These are phyloP conservation scores for Hyaloperonospora brassicae DNA, from an alignment of 352 stramenopile species.

Conservation along the genomic window DNA sequence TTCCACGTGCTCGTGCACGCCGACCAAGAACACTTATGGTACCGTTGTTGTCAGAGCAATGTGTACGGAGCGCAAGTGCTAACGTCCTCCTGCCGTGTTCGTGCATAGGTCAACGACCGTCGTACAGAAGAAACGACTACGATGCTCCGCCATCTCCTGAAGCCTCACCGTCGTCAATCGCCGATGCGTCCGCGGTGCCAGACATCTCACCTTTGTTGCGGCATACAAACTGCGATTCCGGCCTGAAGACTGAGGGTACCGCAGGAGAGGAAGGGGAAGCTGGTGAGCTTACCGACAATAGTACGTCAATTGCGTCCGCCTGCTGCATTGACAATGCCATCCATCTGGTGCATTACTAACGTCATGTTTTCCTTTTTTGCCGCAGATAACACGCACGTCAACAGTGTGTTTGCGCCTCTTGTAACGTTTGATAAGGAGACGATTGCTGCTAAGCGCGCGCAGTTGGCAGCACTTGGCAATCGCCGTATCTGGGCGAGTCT, in stretches of 20 bases:
- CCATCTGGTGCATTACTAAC: constrained; percentile 2
- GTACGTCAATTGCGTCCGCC: constrained; percentile 23
- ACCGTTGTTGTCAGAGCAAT: constrained; percentile 3
- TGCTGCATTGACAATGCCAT: background rate
- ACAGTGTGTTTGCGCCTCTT: constrained; percentile 63
- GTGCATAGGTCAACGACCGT: constrained; percentile 56
- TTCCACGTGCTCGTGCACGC: constrained; percentile 76
- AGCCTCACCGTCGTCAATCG: constrained; percentile 15
- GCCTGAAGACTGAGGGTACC: constrained; percentile 23
- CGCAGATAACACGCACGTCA: constrained; percentile 51
- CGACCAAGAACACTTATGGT: constrained; percentile 82
- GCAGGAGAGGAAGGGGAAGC: constrained; percentile 55
- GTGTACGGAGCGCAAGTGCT: constrained; percentile 4
- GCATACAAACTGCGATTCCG: constrained; percentile 33
- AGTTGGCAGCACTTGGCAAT: constrained; percentile 65
- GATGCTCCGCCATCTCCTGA: constrained; percentile 68
- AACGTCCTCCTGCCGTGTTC: constrained; percentile 7
- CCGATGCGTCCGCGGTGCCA: constrained; percentile 23
- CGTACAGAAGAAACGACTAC: constrained; percentile 76
- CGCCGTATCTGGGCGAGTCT: constrained; percentile 80
- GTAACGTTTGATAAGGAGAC: constrained; percentile 74
- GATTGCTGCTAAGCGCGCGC: constrained; percentile 70
- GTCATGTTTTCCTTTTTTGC: background rate
- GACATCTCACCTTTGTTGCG: constrained; percentile 40
- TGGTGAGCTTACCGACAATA: constrained; percentile 54